Evolutionary conservation across 169 alveolate genomes (phyloP).

Genomic region (Eimeria praecox): DNA sequence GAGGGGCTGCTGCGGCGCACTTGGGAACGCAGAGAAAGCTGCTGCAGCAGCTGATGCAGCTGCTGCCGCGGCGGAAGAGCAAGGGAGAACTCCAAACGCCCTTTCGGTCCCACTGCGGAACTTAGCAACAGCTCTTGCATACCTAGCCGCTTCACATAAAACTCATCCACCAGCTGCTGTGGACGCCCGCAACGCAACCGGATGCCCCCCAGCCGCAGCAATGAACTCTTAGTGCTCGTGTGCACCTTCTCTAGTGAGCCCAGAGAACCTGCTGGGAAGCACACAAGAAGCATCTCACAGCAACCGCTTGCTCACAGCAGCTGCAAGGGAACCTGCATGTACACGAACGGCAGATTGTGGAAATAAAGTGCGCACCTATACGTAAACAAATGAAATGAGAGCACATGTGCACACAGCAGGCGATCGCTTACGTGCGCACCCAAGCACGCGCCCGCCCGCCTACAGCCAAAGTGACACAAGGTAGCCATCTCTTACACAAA

Average conservation of each 20-base stretch:
- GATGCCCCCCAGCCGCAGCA: slow-evolving; percentile 62
- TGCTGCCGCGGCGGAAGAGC: slow-evolving; percentile 41
- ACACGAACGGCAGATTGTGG: background rate
- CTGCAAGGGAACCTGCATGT: background rate
- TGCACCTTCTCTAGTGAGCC: slow-evolving; percentile 37
- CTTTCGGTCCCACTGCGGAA: slow-evolving; percentile 2
- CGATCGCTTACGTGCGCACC: background rate
- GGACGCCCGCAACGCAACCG: slow-evolving; percentile 65
- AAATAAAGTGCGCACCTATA: background rate
- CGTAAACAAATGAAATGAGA: background rate
- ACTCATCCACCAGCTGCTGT: slow-evolving; percentile 76
- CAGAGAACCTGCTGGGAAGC: slow-evolving; percentile 1
- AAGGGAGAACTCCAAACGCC: slow-evolving; percentile 6
- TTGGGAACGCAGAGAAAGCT: slow-evolving; percentile 24
- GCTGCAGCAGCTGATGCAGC: slow-evolving; percentile 42
- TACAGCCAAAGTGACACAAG: background rate
- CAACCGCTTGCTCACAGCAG: background rate
- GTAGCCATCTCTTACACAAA: background rate
- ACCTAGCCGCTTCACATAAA: slow-evolving; percentile 76
- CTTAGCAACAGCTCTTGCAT: slow-evolving; percentile 67
- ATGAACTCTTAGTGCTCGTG: background rate
- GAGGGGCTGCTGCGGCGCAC: slow-evolving; percentile 59
- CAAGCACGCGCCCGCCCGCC: background rate
- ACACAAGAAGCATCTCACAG: background rate
- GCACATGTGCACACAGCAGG: background rate